Evolutionary conservation across 2,329 filamentous ascomycete species (phyloP), one percentile per base, ranked within the genome.

Genomic region (Ophiostoma sp.): DNA sequence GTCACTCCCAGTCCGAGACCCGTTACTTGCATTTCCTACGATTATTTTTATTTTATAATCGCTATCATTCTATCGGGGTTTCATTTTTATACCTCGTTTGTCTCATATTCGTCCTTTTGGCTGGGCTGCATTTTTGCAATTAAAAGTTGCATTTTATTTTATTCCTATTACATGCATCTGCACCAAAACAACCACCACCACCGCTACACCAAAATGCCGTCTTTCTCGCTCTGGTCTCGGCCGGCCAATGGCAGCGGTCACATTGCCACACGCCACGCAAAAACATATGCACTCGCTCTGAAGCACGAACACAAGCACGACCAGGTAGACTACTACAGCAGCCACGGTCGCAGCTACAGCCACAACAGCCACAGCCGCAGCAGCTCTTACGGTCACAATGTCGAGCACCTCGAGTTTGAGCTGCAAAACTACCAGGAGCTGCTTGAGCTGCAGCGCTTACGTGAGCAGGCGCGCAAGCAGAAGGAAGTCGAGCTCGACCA

Each of bases 361-460:
- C 44, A 31, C 27, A 31, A 31, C 27, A 31, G 27, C 27, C 27
- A 48, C 65, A 39, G 35, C 20, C 65, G n/a, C 23, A 48, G 23
- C 39, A 66, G 36, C 35, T 36, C 64, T 17, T 39, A 36, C 13
- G 36, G 36, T 35, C 33, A 39, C 62, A 66, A 39, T 33, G 62
- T 36, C 11, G 64, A 67, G 64, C n/a, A 41, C n/a, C 36, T 67
- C 13, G 64, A 67, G n/a, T 41, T 67, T 67, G 64, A 67, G 64
- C 35, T 41, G 36, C 64, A 67, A 41, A 67, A 67, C 39, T 67
- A 67, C 64, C 64, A 41, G 65, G 65, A 67, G 65, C 65, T 48
- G 64, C 64, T 67, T 23, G 64, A 65, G 64, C 36, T 67, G 64
- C 64, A 67, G 36, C 35, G 36, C 20, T 27, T 44, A 48, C 36